These are phyloP conservation scores for Xylaria digitata DNA, from an alignment of 2,329 filamentous ascomycete species.

Conservation along the genomic window DNA sequence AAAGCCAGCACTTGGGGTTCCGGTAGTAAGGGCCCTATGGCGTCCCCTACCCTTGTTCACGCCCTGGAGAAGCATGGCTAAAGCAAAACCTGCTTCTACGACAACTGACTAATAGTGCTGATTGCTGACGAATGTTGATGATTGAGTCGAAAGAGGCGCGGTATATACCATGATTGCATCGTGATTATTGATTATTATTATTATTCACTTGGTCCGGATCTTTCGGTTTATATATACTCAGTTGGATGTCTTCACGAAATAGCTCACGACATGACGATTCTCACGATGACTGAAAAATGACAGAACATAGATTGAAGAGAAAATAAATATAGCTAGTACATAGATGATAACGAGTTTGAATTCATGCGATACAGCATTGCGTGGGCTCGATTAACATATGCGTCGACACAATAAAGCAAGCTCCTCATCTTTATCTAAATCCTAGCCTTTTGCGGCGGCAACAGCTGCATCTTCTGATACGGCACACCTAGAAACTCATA, in stretches of 20 bases:
- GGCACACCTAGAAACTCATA: conserved; percentile 73
- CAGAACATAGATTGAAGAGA: conserved; percentile 7
- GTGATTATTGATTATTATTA: not conserved
- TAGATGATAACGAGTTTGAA: conserved; percentile 9
- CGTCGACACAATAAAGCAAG: not conserved
- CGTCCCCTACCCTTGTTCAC: conserved; percentile 15
- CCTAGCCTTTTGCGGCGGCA: conserved; percentile 52
- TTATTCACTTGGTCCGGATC: not conserved
- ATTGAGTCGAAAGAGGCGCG: not conserved
- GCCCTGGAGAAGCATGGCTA: conserved; percentile 28
- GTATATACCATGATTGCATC: not conserved
- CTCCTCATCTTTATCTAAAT: conserved; percentile 40
- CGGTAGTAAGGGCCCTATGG: conserved; percentile 19
- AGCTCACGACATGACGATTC: conserved; percentile 27
- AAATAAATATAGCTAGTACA: conserved; percentile 19
- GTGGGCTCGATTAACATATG: not conserved
- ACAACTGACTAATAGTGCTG: not conserved
- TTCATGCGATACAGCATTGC: not conserved
- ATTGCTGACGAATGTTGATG: not conserved
- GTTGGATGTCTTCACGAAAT: conserved; percentile 7
- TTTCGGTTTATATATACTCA: not conserved
- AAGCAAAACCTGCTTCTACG: not conserved
- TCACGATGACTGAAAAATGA: conserved; percentile 26
- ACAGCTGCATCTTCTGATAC: conserved; percentile 64
- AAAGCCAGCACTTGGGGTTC: conserved; percentile 67